Percentiles rank a stretch among this genome's conserved stretches.
These are phyloP conservation scores for Leccinum solheimii DNA, from an alignment of 1,284 basidiomycete genomes.

Conservation along the genomic window DNA sequence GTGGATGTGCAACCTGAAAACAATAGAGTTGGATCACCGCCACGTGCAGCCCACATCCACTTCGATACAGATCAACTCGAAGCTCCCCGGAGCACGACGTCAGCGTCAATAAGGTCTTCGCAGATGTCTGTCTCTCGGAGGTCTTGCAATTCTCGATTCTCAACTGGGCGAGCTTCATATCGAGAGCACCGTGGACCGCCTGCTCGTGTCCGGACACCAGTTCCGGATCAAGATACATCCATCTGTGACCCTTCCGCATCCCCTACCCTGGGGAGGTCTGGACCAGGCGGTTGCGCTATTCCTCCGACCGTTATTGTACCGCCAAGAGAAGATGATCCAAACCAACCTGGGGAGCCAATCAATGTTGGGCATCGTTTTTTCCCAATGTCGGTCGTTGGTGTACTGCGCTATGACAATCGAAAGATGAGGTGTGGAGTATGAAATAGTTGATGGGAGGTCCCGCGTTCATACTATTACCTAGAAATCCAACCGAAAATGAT, in stretches of 20 bases:
- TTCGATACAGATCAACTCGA: neutral
- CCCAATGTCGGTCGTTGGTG: conserved; percentile 18
- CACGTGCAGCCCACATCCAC: neutral
- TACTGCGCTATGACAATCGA: conserved; percentile 20
- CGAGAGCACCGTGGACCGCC: conserved; percentile 23
- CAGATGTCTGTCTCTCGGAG: conserved; percentile 14
- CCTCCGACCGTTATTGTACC: neutral
- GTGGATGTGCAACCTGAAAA: neutral
- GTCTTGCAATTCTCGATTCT: conserved; percentile 19
- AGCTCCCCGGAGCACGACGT: conserved; percentile 7
- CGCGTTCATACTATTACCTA: conserved; percentile 12
- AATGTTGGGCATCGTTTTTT: conserved; percentile 1
- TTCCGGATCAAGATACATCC: neutral
- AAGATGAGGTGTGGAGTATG: conserved; percentile 15
- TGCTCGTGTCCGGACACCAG: conserved; percentile 12
- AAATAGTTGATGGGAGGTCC: neutral
- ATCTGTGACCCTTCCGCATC: neutral
- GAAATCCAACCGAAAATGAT: neutral
- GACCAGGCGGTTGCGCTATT: neutral
- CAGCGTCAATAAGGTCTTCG: conserved; percentile 9
- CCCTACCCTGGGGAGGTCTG: neutral
- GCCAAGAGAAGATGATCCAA: conserved; percentile 14
- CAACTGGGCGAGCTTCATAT: conserved; percentile 27
- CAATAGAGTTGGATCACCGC: neutral
- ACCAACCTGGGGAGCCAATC: conserved; percentile 10